Evolutionary conservation across 805 yeast species (phyloP).

Genomic region (Komagataella kurtzmanii): DNA sequence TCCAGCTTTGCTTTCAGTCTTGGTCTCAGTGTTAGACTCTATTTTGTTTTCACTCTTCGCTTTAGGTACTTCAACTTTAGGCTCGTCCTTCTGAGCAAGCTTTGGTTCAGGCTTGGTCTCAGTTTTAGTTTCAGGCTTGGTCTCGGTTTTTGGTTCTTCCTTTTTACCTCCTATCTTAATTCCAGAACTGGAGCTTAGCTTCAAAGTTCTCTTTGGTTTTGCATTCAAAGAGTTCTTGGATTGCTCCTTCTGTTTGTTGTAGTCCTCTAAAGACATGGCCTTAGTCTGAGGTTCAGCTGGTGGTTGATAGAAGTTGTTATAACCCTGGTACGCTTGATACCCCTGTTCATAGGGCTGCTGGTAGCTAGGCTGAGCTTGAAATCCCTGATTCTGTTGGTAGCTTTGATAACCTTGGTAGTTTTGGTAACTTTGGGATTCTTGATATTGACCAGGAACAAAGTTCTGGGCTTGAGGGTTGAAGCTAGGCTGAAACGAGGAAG

Average conservation of each 20-base stretch:
- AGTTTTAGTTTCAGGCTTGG: slow-evolving; percentile 14
- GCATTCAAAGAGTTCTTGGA: slow-evolving; percentile 25
- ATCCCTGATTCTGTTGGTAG: slow-evolving; percentile 10
- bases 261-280: slow-evolving; percentile 74
- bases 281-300: slow-evolving; percentile 12
- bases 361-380: slow-evolving; percentile 12
- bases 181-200: slow-evolving; percentile 51
- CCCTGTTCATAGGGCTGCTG: slow-evolving; percentile 15
- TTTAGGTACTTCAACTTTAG: slow-evolving; percentile 9
- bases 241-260: slow-evolving; percentile 52
- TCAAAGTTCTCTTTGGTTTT: slow-evolving; percentile 55
- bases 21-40: slow-evolving; percentile 7
- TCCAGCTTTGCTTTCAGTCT: slow-evolving; percentile 6
- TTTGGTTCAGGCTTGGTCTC: slow-evolving; percentile 10
- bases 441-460: slow-evolving; percentile 8
- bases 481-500: background rate
- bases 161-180: slow-evolving; percentile 46
- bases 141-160: slow-evolving; percentile 14
- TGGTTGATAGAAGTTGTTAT: slow-evolving; percentile 10
- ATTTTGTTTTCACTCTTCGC: slow-evolving; percentile 12
- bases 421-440: slow-evolving; percentile 12
- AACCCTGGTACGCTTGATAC: slow-evolving; percentile 14
- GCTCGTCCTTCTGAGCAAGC: slow-evolving; percentile 15
- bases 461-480: background rate
- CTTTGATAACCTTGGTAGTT: slow-evolving; percentile 13